phyloP scores from a whole-genome alignment of 2,329 filamentous ascomycete genomes.

The Aspergillus tamarii region DNA sequence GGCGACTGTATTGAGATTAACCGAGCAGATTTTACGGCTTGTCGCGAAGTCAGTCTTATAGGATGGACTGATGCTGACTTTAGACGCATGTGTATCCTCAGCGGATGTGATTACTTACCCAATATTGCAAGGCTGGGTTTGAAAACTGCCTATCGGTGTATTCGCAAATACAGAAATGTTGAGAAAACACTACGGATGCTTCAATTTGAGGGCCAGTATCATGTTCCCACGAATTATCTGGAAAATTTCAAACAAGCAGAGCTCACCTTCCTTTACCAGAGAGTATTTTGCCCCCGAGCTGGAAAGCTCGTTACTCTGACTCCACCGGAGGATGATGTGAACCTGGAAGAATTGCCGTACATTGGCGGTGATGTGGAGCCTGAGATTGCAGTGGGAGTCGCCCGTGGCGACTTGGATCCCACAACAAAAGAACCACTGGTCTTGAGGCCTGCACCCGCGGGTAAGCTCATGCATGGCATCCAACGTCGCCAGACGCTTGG shows the following conservation, averaged over 20 bases:
- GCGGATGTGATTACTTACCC: slow-evolving; percentile 92
- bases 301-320: slow-evolving; percentile 76
- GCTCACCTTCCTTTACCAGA: slow-evolving; percentile 89
- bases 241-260: slow-evolving; percentile 84
- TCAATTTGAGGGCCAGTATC: slow-evolving; percentile 85
- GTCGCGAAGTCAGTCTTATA: slow-evolving; percentile 82
- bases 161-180: slow-evolving; percentile 86
- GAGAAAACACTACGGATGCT: slow-evolving; percentile 81
- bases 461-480: slow-evolving; percentile 38
- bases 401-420: slow-evolving; percentile 81
- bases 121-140: slow-evolving; percentile 84
- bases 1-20: slow-evolving; percentile 92
- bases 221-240: slow-evolving; percentile 79
- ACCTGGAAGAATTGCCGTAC: slow-evolving; percentile 73
- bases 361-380: slow-evolving; percentile 75
- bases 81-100: slow-evolving; percentile 91
- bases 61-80: slow-evolving; percentile 94
- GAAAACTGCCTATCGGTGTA: slow-evolving; percentile 88
- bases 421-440: slow-evolving; percentile 74
- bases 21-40: slow-evolving; percentile 83
- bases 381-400: slow-evolving; percentile 72
- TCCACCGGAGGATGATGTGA: slow-evolving; percentile 63
- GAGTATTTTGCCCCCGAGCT: slow-evolving; percentile 82
- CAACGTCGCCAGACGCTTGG: slow-evolving; percentile 45
- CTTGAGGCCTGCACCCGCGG: slow-evolving; percentile 37